Evolutionary conservation across 106 monocot genomes (phyloP).

Genomic region (Hemerocallis citrina): DNA sequence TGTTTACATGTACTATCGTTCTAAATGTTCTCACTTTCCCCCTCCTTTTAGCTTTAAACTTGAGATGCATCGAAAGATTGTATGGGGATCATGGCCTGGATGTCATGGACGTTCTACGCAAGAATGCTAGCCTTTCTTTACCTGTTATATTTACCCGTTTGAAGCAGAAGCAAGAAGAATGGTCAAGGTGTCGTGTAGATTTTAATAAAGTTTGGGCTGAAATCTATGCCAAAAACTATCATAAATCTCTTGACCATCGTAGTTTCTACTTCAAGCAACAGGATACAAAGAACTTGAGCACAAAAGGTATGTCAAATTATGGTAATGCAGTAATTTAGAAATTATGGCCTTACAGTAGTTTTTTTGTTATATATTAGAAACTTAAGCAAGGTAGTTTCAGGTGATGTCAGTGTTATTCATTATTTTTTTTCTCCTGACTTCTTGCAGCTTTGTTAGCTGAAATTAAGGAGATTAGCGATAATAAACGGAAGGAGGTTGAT

Average conservation of each 20-base stretch:
- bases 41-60: conserved; percentile 52
- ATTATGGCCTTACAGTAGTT: background rate
- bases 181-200: conserved; percentile 67
- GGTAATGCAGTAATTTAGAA: background rate
- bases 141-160: conserved; percentile 76
- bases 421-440: background rate
- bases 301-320: conserved; percentile 56
- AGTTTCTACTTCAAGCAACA: conserved; percentile 97
- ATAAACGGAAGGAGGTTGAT: conserved; percentile 67
- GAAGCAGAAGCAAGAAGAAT: conserved; percentile 93
- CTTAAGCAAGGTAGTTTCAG: background rate
- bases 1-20: background rate
- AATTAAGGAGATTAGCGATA: conserved; percentile 80
- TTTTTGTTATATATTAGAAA: background rate
- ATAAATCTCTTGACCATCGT: conserved; percentile 85
- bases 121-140: conserved; percentile 66
- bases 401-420: background rate
- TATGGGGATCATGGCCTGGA: conserved; percentile 93
- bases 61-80: conserved; percentile 84
- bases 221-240: conserved; percentile 82
- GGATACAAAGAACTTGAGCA: conserved; percentile 69
- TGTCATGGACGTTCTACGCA: conserved; percentile 67
- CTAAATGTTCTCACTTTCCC: background rate
- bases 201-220: conserved; percentile 95
- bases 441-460: conserved; percentile 65